These are phyloP conservation scores for Nitzschia inconspicua DNA, from an alignment of 108 stramenopile genomes.

Conservation along the genomic window DNA sequence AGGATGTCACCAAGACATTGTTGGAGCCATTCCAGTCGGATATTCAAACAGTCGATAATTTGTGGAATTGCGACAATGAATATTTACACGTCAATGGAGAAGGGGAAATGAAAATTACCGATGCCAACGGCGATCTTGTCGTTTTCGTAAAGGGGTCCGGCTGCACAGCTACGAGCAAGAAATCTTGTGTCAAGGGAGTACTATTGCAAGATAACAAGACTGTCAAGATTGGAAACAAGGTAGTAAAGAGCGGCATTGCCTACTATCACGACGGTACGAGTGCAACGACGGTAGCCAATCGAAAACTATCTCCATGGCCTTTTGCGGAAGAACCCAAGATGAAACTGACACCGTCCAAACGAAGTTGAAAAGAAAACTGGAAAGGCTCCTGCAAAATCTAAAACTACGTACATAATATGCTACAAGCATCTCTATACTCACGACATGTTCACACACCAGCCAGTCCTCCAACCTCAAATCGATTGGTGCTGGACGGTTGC, in stretches of 20 bases:
- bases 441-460: no score
- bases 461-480: no score
- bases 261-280: not conserved
- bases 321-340: slow-evolving; percentile 38
- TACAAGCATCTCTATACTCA: no score
- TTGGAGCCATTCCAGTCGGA: no score
- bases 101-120: slow-evolving; percentile 25
- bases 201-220: slow-evolving; percentile 23
- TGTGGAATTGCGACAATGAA: slow-evolving; percentile 12
- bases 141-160: slow-evolving; percentile 31
- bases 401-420: no score
- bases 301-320: slow-evolving; percentile 35
- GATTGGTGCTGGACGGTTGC: no score
- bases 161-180: slow-evolving; percentile 1
- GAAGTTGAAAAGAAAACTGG: not conserved
- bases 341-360: slow-evolving; percentile 16
- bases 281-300: not conserved
- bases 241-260: not conserved
- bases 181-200: slow-evolving; percentile 27
- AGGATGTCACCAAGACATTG: not conserved
- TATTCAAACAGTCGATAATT: not conserved
- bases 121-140: slow-evolving; percentile 15
- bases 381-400: not conserved
- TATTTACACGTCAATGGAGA: slow-evolving; percentile 30
- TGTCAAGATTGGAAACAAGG: slow-evolving; percentile 31